Evolutionary conservation across 768 basidiomycete species (phyloP).

Genomic region (Hemileccinum rubropunctum): DNA sequence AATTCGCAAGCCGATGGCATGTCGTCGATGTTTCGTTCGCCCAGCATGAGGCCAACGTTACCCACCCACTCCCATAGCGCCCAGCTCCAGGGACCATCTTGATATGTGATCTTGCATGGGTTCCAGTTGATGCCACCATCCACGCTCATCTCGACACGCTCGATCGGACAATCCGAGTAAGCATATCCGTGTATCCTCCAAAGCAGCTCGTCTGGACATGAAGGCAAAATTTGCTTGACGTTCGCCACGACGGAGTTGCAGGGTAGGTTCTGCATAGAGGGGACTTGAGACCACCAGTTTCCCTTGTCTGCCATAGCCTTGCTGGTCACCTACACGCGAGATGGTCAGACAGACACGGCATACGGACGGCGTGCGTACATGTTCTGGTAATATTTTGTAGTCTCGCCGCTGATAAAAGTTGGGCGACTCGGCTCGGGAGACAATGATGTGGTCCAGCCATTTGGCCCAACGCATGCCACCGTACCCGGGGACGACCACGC

Average conservation of each 20-base stretch:
- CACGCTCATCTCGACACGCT: slow-evolving; percentile 47
- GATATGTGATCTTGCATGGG: slow-evolving; percentile 51
- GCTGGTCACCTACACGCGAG: slow-evolving; percentile 19
- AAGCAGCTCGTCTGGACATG: slow-evolving; percentile 22
- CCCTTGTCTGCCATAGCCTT: slow-evolving; percentile 24
- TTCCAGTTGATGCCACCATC: slow-evolving; percentile 55
- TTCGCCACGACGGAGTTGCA: slow-evolving; percentile 59
- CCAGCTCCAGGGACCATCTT: slow-evolving; percentile 71
- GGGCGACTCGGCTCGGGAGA: slow-evolving; percentile 53
- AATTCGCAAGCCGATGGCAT: background rate
- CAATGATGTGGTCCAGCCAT: slow-evolving; percentile 62
- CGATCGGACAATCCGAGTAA: slow-evolving; percentile 46
- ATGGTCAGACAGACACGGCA: too few species aligned
- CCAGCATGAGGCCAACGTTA: slow-evolving; percentile 34
- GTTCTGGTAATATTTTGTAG: slow-evolving; percentile 61
- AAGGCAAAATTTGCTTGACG: slow-evolving; percentile 7
- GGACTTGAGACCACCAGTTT: slow-evolving; percentile 51
- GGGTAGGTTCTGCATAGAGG: slow-evolving; percentile 55
- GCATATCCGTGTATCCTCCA: slow-evolving; percentile 54
- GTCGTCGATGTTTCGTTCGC: slow-evolving; percentile 12
- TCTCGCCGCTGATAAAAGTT: slow-evolving; percentile 74
- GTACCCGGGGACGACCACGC: slow-evolving; percentile 66
- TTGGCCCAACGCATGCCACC: slow-evolving; percentile 75
- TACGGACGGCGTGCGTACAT: background rate
- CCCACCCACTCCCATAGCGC: slow-evolving; percentile 55